These are phyloP conservation scores for Kluyveromyces nonfermentans DNA, from an alignment of 805 yeast genomes.

Conservation along the genomic window DNA sequence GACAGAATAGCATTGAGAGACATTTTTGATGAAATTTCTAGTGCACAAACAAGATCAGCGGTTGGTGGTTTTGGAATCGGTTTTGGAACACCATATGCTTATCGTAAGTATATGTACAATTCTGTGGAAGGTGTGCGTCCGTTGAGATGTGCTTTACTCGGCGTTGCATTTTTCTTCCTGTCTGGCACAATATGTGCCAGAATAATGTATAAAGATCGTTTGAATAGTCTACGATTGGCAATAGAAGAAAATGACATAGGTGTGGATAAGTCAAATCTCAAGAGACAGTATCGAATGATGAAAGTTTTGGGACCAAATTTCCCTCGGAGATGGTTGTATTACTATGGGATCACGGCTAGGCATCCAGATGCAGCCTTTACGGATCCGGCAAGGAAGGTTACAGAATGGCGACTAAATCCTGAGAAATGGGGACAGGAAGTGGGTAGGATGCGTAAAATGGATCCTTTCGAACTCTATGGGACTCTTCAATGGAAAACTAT, in stretches of 20 bases:
- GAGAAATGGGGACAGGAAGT: not conserved
- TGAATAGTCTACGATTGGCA: constrained; percentile 8
- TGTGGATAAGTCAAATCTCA: constrained; percentile 9
- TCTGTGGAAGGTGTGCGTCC: constrained; percentile 32
- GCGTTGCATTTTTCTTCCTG: constrained; percentile 32
- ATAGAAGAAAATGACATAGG: constrained; percentile 21
- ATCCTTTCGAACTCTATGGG: not conserved
- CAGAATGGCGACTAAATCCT: constrained; percentile 26
- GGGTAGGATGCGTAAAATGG: not conserved
- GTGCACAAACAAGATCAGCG: constrained; percentile 30
- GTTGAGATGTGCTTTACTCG: constrained; percentile 34
- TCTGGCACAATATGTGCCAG: constrained; percentile 27
- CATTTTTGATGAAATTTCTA: constrained; percentile 31
- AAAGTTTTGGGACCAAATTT: constrained; percentile 25
- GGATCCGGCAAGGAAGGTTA: constrained; percentile 42
- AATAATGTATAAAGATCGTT: constrained; percentile 26
- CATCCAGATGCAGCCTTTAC: constrained; percentile 33
- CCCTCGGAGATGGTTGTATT: constrained; percentile 38
- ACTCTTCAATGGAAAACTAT: not conserved
- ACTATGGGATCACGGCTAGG: constrained; percentile 28
- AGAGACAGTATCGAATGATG: constrained; percentile 28
- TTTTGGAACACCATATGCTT: constrained; percentile 34
- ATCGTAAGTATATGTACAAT: constrained; percentile 29
- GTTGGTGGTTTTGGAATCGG: constrained; percentile 35
- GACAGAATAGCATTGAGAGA: constrained; percentile 36